Conservation (phyloP, 805 yeast species). For the baker's yeast (Saccharomyces cerevisiae) region DNA sequence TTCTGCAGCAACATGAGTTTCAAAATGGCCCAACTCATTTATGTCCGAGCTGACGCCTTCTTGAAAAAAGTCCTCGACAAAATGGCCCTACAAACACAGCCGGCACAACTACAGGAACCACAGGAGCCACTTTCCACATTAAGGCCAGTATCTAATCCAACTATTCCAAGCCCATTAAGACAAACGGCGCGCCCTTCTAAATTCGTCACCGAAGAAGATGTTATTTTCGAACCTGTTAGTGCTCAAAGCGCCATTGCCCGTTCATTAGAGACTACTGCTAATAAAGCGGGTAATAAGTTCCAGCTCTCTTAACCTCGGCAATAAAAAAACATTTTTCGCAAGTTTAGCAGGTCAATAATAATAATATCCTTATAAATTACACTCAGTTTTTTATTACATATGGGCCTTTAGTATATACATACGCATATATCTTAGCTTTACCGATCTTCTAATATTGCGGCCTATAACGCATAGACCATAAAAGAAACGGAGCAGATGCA, state of each 20-base stretch:
- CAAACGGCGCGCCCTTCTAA: background rate
- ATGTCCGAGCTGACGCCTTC: slow-evolving; percentile 15
- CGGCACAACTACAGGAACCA: background rate
- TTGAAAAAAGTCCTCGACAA: slow-evolving; percentile 11
- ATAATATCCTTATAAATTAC: background rate
- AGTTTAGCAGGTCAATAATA: background rate
- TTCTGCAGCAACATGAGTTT: slow-evolving; percentile 24
- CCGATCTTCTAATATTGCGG: background rate
- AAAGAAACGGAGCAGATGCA: slow-evolving; percentile 5
- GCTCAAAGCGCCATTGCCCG: slow-evolving; percentile 12
- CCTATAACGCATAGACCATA: background rate
- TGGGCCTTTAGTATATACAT: background rate
- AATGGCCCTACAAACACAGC: slow-evolving; percentile 12
- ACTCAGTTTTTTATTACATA: background rate
- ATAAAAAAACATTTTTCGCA: background rate
- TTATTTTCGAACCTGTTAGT: slow-evolving; percentile 1
- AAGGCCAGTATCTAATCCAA: background rate
- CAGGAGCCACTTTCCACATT: background rate
- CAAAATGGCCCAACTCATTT: slow-evolving; percentile 19
- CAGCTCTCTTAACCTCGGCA: background rate
- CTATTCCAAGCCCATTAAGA: background rate
- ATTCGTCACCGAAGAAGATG: background rate
- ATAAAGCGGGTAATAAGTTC: background rate
- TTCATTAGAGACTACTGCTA: slow-evolving; percentile 4
- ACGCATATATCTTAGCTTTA: background rate